These are phyloP conservation scores for Agrocybe praecox DNA, from an alignment of 768 basidiomycete genomes.

Conservation along the genomic window DNA sequence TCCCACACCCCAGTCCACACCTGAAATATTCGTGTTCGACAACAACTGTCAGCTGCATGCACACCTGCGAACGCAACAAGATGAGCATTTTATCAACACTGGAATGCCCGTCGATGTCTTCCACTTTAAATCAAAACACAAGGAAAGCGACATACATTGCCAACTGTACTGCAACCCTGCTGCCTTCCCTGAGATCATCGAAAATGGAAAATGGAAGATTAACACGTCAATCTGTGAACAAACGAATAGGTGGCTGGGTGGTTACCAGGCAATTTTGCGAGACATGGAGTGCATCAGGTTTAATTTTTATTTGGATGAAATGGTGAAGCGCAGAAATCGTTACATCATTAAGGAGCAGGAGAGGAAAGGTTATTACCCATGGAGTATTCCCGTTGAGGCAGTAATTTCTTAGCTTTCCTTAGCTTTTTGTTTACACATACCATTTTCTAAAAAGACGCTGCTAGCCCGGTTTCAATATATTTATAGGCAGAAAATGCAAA, in stretches of 20 bases:
- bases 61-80: constrained; percentile 10
- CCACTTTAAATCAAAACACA: constrained; percentile 29
- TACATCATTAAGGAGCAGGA: neutral
- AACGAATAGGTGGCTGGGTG: constrained; percentile 33
- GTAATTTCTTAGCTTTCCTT: neutral
- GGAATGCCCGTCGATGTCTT: constrained; percentile 27
- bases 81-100: constrained; percentile 17
- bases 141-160: constrained; percentile 22
- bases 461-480: too few relatives aligned
- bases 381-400: neutral
- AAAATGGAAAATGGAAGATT: constrained; percentile 21
- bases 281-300: constrained; percentile 30
- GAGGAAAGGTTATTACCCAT: neutral
- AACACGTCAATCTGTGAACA: constrained; percentile 39
- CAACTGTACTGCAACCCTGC: constrained; percentile 26
- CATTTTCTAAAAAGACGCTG: too few relatives aligned
- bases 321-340: constrained; percentile 24
- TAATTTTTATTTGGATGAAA: constrained; percentile 36
- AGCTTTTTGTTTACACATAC: too few relatives aligned
- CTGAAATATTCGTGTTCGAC: constrained; percentile 24
- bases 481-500: too few relatives aligned
- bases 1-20: constrained; percentile 17
- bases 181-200: constrained; percentile 18
- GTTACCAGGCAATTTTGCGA: constrained; percentile 27
- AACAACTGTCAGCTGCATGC: constrained; percentile 22